Evolutionary conservation across 768 basidiomycete species (phyloP).

Genomic region (Panellus pusillus): DNA sequence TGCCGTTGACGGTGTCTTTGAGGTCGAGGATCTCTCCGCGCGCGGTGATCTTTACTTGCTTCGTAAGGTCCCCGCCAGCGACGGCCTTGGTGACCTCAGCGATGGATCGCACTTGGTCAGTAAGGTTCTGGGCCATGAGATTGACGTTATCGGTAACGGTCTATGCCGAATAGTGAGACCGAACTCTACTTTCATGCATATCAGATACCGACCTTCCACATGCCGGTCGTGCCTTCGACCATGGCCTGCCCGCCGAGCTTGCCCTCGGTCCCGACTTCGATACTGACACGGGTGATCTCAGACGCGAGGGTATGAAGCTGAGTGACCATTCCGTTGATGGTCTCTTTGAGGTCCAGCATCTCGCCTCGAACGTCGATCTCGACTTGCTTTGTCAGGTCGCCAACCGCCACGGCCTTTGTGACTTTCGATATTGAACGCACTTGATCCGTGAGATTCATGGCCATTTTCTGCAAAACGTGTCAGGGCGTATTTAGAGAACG

Average conservation of each 20-base stretch:
- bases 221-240: constrained; percentile 69
- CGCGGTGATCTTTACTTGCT: constrained; percentile 90
- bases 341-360: constrained; percentile 81
- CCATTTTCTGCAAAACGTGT: constrained; percentile 58
- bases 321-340: constrained; percentile 86
- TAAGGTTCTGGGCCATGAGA: constrained; percentile 87
- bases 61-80: constrained; percentile 87
- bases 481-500: constrained; percentile 61
- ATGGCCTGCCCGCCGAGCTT: constrained; percentile 88
- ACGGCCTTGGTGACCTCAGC: constrained; percentile 95
- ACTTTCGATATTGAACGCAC: constrained; percentile 80
- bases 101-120: constrained; percentile 83
- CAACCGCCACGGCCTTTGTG: constrained; percentile 70
- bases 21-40: constrained; percentile 89
- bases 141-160: constrained; percentile 80
- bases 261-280: constrained; percentile 92
- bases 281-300: constrained; percentile 86
- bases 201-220: constrained; percentile 72
- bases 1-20: constrained; percentile 92
- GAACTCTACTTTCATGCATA: neutral
- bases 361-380: constrained; percentile 82
- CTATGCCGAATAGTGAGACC: constrained; percentile 23
- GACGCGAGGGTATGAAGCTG: constrained; percentile 73
- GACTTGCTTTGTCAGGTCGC: constrained; percentile 72
- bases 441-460: constrained; percentile 67